A percentile compares a stretch with the other conserved stretches of the same genome.
These are phyloP conservation scores for Lyophyllum decastes DNA, from an alignment of 768 basidiomycete species.

Conservation along the genomic window DNA sequence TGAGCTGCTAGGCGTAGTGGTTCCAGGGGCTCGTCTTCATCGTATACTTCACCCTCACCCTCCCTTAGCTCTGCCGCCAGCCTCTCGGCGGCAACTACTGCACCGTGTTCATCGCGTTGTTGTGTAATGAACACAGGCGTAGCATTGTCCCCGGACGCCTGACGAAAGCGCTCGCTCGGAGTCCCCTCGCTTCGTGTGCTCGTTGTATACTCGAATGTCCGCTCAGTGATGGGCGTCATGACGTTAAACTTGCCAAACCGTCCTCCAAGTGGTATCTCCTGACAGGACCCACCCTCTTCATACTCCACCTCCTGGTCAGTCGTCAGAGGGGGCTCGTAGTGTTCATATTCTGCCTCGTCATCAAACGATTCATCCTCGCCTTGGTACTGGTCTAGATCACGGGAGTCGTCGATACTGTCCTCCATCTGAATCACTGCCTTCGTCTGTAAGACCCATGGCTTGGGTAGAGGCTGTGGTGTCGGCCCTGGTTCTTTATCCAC, in stretches of 20 bases:
- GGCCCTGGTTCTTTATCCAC: slow-evolving; percentile 20
- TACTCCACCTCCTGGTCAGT: slow-evolving; percentile 28
- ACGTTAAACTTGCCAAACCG: slow-evolving; percentile 84
- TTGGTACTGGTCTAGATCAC: slow-evolving; percentile 31
- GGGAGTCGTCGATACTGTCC: slow-evolving; percentile 30
- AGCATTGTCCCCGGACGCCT: slow-evolving; percentile 19
- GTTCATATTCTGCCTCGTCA: slow-evolving; percentile 32
- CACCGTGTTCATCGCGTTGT: slow-evolving; percentile 43
- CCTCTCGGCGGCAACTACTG: slow-evolving; percentile 52
- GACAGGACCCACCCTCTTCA: slow-evolving; percentile 42
- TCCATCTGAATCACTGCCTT: slow-evolving; percentile 26
- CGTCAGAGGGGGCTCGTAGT: slow-evolving; percentile 32
- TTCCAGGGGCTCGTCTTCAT: slow-evolving; percentile 29
- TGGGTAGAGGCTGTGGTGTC: background rate
- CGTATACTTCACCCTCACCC: slow-evolving; percentile 32
- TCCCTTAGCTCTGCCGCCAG: slow-evolving; percentile 51
- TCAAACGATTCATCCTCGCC: slow-evolving; percentile 28
- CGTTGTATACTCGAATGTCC: slow-evolving; percentile 81
- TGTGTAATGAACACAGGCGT: slow-evolving; percentile 28
- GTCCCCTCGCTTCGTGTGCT: slow-evolving; percentile 53
- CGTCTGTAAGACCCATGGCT: slow-evolving; percentile 16
- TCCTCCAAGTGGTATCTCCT: slow-evolving; percentile 63
- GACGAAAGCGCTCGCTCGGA: slow-evolving; percentile 34
- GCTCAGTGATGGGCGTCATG: slow-evolving; percentile 97
- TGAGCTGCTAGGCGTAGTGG: slow-evolving; percentile 29